Conservation (phyloP, 345 rosid genomes). For the Ailanthus altissimus region DNA sequence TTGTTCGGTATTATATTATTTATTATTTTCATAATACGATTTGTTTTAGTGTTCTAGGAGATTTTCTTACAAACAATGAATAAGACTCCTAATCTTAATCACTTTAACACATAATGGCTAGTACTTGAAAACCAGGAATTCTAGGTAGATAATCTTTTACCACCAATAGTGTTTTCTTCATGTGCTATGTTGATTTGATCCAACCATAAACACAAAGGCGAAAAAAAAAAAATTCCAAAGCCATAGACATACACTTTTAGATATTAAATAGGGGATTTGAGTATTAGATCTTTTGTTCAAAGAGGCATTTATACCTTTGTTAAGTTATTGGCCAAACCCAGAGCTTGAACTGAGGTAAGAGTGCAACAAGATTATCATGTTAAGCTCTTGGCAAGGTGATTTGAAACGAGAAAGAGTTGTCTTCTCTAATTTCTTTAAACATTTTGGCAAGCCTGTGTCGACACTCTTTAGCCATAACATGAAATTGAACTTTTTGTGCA, state of each 20-base stretch:
- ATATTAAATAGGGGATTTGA: background rate
- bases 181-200: background rate
- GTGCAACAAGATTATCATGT: background rate
- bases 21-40: background rate
- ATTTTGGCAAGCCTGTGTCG: background rate
- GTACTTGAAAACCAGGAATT: background rate
- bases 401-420: background rate
- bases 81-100: background rate
- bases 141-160: background rate
- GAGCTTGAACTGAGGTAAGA: background rate
- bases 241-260: background rate
- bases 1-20: background rate
- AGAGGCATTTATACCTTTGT: background rate
- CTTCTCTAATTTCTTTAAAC: background rate
- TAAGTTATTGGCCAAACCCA: background rate
- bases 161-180: background rate
- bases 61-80: background rate
- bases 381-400: background rate
- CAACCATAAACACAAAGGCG: too few species aligned
- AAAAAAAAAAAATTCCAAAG: background rate
- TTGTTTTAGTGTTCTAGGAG: background rate
- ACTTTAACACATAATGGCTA: background rate
- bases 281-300: background rate
- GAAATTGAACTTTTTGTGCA: background rate
- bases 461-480: background rate